Evolutionary conservation across 768 basidiomycete genomes (phyloP), one percentile per base, ranked within the genome.

Genomic region (Termitomyces sp.): DNA sequence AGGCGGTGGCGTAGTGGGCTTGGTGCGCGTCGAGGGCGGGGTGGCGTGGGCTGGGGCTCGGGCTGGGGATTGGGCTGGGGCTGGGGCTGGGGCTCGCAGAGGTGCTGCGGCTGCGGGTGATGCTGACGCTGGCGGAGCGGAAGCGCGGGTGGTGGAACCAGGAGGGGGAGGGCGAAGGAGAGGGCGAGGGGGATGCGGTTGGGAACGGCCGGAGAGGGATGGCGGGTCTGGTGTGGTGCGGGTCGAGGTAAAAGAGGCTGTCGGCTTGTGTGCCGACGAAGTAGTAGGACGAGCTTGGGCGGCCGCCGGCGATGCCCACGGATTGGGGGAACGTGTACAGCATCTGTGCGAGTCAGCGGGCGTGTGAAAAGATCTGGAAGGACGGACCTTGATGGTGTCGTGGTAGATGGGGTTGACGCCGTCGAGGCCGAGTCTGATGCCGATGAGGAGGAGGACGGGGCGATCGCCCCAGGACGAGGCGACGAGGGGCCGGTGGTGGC

Each of bases 251-350:
- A 67, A 93, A 87, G 7, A 98, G 79, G 50, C 85, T 89, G 61
- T 94, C 90, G 3, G 86, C 88, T 68, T 99, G 96, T 0, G 87
- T 81, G 16, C 93, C 96, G 49, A 99, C 91, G 67, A 99, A 99
- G 71, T 98, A 99, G 71, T 97, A 98, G 0, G 94, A 97, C 0
- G 92, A 94, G n/a, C 91, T 91, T 0, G 96, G 97, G 22, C 97
- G 82, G 2, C 96, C 96, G 40, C 97, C 96, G 0, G 96, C 94
- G 54, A 99, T 98, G 41, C 96, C 97, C 38, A 97, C 90, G 2
- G 89, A 92, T 73, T 98, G 96, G 0, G 95, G 95, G 71, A 94
- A 93, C 0, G 90, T 91, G 68, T 94, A 98, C 33, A 98, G 70
- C 26, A 82, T 77, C 94, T 96, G 63, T 7, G 5, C 18, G 28